Conservation (phyloP, 2,329 filamentous ascomycete genomes). For the Neofusicoccum cordaticola region DNA sequence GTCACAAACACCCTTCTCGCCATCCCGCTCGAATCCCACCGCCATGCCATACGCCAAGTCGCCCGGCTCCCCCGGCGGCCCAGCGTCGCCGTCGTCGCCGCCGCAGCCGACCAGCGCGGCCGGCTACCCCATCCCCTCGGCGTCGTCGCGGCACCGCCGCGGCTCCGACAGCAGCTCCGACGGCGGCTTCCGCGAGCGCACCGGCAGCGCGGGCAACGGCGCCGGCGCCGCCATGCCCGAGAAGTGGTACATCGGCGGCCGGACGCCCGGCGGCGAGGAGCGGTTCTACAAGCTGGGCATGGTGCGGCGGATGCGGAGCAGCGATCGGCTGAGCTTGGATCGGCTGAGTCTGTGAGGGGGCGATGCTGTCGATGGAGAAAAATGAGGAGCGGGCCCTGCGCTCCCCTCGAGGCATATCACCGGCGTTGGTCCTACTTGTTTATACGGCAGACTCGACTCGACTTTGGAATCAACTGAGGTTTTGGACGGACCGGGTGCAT, state of each 20-base stretch:
- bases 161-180: conserved; percentile 75
- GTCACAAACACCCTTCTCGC: conserved; percentile 34
- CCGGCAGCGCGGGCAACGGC: conserved; percentile 47
- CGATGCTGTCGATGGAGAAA: too few relatives aligned
- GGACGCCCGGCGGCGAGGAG: conserved; percentile 74
- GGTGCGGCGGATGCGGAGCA: conserved; percentile 68
- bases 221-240: conserved; percentile 68
- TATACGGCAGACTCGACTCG: too few relatives aligned
- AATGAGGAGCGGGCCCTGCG: too few relatives aligned
- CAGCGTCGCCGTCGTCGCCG: conserved; percentile 23
- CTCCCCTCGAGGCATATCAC: too few relatives aligned
- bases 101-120: not conserved
- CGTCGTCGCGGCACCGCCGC: conserved; percentile 44
- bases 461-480: too few relatives aligned
- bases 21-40: conserved; percentile 16
- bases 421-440: too few relatives aligned
- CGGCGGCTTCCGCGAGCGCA: conserved; percentile 68
- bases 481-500: too few relatives aligned
- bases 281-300: conserved; percentile 79
- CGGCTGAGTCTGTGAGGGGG: conserved; percentile 65
- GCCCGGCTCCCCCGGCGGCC: conserved; percentile 17
- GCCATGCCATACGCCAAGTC: conserved; percentile 10
- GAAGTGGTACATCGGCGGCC: conserved; percentile 78
- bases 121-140: conserved; percentile 11
- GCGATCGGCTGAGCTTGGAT: conserved; percentile 72